Conservation (phyloP, 2,329 filamentous ascomycete genomes). For the Escovopsis sp. region DNA sequence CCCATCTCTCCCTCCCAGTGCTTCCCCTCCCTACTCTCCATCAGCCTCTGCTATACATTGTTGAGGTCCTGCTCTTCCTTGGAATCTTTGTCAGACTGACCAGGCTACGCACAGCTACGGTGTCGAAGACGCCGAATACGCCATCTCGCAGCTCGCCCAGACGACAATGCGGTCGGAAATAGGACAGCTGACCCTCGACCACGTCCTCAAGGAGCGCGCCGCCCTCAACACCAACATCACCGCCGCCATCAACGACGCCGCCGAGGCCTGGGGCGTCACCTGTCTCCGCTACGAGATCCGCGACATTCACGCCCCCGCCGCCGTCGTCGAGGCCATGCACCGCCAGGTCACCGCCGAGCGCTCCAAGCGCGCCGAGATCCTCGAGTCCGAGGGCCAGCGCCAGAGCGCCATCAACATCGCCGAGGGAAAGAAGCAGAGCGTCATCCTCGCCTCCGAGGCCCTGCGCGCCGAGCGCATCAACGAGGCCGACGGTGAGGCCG, state of each 20-base stretch:
- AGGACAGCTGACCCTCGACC: conserved; percentile 87
- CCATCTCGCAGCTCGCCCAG: conserved; percentile 93
- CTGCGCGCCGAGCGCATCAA: conserved; percentile 86
- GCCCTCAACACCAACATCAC: conserved; percentile 97
- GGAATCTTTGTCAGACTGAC: too few relatives aligned
- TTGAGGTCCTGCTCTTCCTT: too few relatives aligned
- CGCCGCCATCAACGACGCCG: conserved; percentile 95
- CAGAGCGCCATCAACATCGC: conserved; percentile 98
- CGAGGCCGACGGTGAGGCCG: conserved; percentile 76
- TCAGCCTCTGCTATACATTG: too few relatives aligned
- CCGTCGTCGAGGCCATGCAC: conserved; percentile 96
- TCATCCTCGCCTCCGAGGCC: conserved; percentile 91
- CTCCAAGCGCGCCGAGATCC: conserved; percentile 91
- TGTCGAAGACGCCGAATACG: conserved; percentile 96
- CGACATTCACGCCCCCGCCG: conserved; percentile 89
- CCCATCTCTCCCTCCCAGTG: not conserved
- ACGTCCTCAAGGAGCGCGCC: conserved; percentile 92
- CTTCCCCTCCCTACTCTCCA: too few relatives aligned
- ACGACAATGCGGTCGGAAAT: conserved; percentile 99
- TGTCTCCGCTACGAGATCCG: conserved; percentile 96
- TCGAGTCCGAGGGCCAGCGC: conserved; percentile 91
- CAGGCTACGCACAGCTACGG: too few relatives aligned
- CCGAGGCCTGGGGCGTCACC: conserved; percentile 90
- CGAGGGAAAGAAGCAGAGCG: conserved; percentile 91
- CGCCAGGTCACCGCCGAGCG: conserved; percentile 93